A percentile compares a stretch with the other conserved stretches of the same genome.
These are phyloP conservation scores for Canavalia ensiformis DNA, from an alignment of 306 rosid species.

Conservation along the genomic window DNA sequence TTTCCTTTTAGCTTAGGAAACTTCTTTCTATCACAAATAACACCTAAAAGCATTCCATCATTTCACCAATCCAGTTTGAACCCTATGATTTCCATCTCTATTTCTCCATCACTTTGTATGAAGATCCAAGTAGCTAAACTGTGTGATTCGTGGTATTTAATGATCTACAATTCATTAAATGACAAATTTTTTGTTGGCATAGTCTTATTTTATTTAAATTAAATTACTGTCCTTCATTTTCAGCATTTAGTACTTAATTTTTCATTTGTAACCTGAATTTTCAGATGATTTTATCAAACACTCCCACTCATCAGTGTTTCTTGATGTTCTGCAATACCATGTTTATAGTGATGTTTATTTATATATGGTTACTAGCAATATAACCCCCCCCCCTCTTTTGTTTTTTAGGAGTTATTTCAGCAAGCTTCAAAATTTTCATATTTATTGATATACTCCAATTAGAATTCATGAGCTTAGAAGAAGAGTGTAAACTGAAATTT, in stretches of 20 bases:
- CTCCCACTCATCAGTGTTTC: neutral
- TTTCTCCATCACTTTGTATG: too few species aligned
- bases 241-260: slow-evolving; percentile 15
- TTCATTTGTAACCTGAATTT: slow-evolving; percentile 10
- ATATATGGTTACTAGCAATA: neutral
- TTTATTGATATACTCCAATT: neutral
- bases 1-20: neutral
- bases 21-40: neutral
- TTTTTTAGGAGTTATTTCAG: neutral
- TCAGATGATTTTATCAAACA: neutral
- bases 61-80: too few species aligned
- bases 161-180: neutral
- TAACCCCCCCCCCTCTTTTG: neutral
- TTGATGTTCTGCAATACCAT: slow-evolving; percentile 11
- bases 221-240: neutral
- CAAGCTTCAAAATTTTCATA: neutral
- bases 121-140: too few species aligned
- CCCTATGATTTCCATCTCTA: too few species aligned
- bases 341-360: neutral
- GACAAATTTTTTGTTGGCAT: slow-evolving; percentile 1
- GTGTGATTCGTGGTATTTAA: neutral
- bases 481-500: too few species aligned
- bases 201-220: slow-evolving; percentile 10
- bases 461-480: too few species aligned
- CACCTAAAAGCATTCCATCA: too few species aligned